Conservation (phyloP, 179 eudicot genomes). For the Drosera spatulata region DNA sequence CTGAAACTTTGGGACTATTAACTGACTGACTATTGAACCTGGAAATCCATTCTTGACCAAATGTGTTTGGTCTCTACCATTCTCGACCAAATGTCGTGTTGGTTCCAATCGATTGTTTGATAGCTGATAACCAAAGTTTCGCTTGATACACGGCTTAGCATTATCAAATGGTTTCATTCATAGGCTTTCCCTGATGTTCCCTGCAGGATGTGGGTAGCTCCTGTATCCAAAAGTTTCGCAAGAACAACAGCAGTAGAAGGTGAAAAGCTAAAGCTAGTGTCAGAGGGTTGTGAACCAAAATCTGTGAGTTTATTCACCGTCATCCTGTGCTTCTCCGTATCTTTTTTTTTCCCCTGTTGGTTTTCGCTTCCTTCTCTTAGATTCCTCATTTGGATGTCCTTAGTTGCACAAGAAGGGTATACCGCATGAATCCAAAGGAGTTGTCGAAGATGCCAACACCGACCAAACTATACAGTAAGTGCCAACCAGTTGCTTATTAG, state of each 20-base stretch:
- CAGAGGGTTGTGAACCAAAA: constrained; percentile 44
- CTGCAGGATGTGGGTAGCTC: constrained; percentile 70
- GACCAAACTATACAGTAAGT: constrained; percentile 68
- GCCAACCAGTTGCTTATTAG: too few species aligned
- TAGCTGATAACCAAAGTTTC: too few species aligned
- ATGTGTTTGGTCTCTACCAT: too few species aligned
- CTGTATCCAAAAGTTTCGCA: constrained; percentile 62
- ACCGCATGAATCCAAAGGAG: constrained; percentile 29
- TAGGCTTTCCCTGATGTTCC: not conserved
- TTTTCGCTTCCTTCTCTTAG: not conserved
- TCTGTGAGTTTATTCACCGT: constrained; percentile 28
- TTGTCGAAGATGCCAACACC: constrained; percentile 48
- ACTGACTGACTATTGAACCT: too few species aligned
- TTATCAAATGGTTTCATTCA: too few species aligned
- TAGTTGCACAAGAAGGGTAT: constrained; percentile 25
- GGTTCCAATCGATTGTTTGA: too few species aligned
- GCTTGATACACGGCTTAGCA: too few species aligned
- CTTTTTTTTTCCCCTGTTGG: not conserved
- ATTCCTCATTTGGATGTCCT: not conserved
- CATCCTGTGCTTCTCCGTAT: not conserved
- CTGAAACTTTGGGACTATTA: too few species aligned
- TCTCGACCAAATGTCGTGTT: too few species aligned
- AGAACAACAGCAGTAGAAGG: constrained; percentile 49
- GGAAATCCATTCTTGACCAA: too few species aligned
- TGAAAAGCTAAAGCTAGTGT: constrained; percentile 43